Percentiles rank a stretch among this genome's conserved stretches.
These are phyloP conservation scores for Triadica sebifera DNA, from an alignment of 345 rosid species.

Conservation along the genomic window DNA sequence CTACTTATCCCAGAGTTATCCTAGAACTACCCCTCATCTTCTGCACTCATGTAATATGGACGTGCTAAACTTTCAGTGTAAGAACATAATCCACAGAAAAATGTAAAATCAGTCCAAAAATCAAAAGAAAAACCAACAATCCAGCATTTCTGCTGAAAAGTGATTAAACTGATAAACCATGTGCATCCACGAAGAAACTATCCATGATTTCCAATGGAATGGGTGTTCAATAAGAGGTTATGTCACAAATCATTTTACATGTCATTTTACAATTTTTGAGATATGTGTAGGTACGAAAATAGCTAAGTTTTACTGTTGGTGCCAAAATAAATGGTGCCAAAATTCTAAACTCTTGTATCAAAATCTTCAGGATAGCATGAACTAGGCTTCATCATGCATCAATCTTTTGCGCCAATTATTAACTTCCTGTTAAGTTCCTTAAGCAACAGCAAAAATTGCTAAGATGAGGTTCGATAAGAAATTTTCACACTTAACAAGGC, in stretches of 20 bases:
- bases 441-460: neutral
- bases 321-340: neutral
- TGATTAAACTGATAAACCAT: neutral
- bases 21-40: neutral
- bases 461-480: neutral
- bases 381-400: neutral
- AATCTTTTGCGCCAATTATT: neutral
- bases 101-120: neutral
- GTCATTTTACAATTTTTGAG: neutral
- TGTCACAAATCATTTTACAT: neutral
- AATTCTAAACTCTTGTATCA: neutral
- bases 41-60: neutral
- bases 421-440: neutral
- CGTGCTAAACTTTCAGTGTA: neutral
- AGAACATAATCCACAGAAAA: neutral
- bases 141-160: neutral
- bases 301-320: too few species aligned
- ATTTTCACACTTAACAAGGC: neutral
- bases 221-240: neutral
- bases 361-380: neutral
- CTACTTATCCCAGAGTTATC: neutral
- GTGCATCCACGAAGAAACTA: neutral
- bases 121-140: neutral
- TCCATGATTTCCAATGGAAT: neutral
- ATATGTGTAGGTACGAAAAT: neutral